Base-by-base conservation (phyloP, 495 filamentous ascomycete species). In the Ascobolus immersus region DNA sequence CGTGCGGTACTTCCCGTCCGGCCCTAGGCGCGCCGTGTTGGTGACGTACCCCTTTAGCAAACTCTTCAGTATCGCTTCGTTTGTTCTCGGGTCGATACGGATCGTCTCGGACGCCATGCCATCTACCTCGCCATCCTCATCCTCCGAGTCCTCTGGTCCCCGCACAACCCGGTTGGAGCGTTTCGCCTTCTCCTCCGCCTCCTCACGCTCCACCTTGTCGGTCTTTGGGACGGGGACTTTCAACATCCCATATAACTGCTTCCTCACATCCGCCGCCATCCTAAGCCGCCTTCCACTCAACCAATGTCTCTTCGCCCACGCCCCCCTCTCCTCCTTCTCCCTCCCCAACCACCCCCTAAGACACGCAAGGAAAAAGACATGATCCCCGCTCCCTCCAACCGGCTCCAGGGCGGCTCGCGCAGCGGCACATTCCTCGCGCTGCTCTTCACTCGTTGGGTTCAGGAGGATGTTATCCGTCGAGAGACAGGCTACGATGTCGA, bases 401-500 rank as follows among this genome's bases (percentile, higher is more conserved):
- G n/a, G n/a, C 35, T 65, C 69, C 1, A 96, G 61, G 43, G 80
- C 73, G 15, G 64, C 67, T 12, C 81, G 64, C 5, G 68, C 65
- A 7, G 59, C 56, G 37, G 84, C 75, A 1, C 75, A 74, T 30
- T 72, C 61, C 40, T 91, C 80, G 28, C 67, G 68, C 30, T 66
- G 71, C 40, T 92, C 82, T 36, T 93, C 86, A 0, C 75, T 72
- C 4, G 64, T 65, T 0, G 76, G 58, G 32, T 79, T 77, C 8
- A 82, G 51, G 49, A 91, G 92, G 31, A 94, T 70, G 38, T 77
- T 82, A 44, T 91, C 82, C 0, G 82, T 73, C 3, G 77, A 86
- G 9, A 94, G 62, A 41, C 71, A 77, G 0, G 89, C 70, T 38
- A 94, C 76, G 34, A 93, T 77, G 47, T 99, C 89, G 36, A 99